Conservation (phyloP, 2,329 filamentous ascomycete genomes). For the Pestalotiopsis fici region DNA sequence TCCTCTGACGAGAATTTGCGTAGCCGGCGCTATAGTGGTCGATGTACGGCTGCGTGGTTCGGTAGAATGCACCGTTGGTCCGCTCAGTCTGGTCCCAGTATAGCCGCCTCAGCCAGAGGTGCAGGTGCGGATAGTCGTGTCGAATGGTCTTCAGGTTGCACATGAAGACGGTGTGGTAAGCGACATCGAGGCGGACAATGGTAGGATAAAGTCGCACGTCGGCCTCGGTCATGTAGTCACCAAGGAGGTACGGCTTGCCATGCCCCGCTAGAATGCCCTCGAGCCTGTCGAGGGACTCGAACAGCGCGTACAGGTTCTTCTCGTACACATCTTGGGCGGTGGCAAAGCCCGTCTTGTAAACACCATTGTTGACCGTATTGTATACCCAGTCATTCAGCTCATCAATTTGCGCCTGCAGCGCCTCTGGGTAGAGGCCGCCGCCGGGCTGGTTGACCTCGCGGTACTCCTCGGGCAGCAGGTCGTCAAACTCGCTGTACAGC, state of each 20-base stretch:
- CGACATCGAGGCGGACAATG: conserved; percentile 67
- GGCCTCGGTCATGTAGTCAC: conserved; percentile 62
- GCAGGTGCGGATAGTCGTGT: conserved; percentile 65
- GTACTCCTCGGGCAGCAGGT: conserved; percentile 51
- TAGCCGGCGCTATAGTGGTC: conserved; percentile 31
- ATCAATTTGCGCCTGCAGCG: conserved; percentile 59
- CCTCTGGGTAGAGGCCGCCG: conserved; percentile 58
- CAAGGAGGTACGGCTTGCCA: conserved; percentile 61
- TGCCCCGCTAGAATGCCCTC: conserved; percentile 56
- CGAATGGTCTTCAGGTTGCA: conserved; percentile 66
- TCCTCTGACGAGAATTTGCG: conserved; percentile 19
- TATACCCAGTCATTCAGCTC: conserved; percentile 70
- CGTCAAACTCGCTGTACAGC: conserved; percentile 75
- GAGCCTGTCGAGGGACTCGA: conserved; percentile 64
- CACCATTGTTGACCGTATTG: conserved; percentile 48
- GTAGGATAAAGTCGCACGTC: conserved; percentile 70
- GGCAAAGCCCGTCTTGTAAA: conserved; percentile 64
- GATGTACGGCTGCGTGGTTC: conserved; percentile 64
- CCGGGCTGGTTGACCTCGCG: conserved; percentile 51
- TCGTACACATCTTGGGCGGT: conserved; percentile 67
- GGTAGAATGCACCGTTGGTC: conserved; percentile 60
- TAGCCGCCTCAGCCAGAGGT: conserved; percentile 67
- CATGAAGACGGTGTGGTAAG: conserved; percentile 67
- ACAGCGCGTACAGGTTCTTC: conserved; percentile 59
- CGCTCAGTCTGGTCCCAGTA: conserved; percentile 63